These are phyloP conservation scores for Kuraishia molischiana DNA, from an alignment of 805 yeast species.

Conservation along the genomic window DNA sequence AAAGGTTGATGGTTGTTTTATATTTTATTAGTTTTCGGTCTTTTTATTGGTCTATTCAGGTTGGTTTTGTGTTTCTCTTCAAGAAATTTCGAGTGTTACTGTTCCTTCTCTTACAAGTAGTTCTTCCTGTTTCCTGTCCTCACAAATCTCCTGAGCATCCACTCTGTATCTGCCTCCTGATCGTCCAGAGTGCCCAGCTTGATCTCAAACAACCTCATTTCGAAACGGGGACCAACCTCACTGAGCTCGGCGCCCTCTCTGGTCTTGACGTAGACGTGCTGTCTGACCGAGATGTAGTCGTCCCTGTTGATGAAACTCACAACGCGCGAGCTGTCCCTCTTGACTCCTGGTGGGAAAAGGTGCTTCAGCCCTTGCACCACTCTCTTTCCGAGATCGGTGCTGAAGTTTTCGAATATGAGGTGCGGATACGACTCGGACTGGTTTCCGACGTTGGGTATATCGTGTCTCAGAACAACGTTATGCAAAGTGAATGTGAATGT, in stretches of 20 bases:
- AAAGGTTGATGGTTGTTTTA: too few relatives aligned
- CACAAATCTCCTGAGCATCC: constrained; percentile 88
- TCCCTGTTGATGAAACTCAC: constrained; percentile 84
- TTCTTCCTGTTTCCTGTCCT: constrained; percentile 95
- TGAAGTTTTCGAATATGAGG: constrained; percentile 83
- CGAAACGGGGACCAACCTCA: constrained; percentile 98
- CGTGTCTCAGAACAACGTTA: constrained; percentile 92
- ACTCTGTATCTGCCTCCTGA: constrained; percentile 95
- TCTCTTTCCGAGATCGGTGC: constrained; percentile 71
- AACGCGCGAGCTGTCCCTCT: constrained; percentile 83
- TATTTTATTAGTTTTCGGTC: too few relatives aligned
- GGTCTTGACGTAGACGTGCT: constrained; percentile 87
- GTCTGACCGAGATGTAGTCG: constrained; percentile 90
- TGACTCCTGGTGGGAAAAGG: constrained; percentile 94
- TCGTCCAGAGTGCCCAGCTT: constrained; percentile 87
- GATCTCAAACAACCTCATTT: constrained; percentile 87
- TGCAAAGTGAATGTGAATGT: constrained; percentile 90
- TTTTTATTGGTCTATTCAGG: too few relatives aligned
- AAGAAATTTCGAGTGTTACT: too few relatives aligned
- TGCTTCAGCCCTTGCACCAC: constrained; percentile 77
- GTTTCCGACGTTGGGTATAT: constrained; percentile 75
- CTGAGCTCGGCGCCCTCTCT: constrained; percentile 85
- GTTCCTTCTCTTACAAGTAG: constrained; percentile 49
- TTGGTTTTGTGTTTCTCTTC: too few relatives aligned
- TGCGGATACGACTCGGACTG: constrained; percentile 92